Evolutionary conservation across 805 yeast genomes (phyloP).

Genomic region (Yarrowia osloensis): DNA sequence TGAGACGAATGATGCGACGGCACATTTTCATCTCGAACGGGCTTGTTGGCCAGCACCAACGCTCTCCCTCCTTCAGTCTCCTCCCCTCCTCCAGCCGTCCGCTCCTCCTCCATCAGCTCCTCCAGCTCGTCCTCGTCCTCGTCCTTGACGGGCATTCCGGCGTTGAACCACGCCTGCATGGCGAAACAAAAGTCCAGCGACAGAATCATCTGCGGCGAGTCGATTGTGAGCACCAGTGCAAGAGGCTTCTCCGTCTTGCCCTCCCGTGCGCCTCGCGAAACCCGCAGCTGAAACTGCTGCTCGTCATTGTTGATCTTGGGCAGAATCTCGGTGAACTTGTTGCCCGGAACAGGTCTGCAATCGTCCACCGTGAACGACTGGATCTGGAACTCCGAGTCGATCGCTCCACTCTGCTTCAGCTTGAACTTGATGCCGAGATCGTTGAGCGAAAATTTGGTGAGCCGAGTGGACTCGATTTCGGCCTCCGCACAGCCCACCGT

Average conservation of each 20-base stretch:
- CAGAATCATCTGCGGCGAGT: constrained; percentile 75
- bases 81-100: not conserved
- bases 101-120: constrained; percentile 29
- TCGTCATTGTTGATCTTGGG: constrained; percentile 66
- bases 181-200: constrained; percentile 87
- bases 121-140: constrained; percentile 32
- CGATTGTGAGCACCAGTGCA: constrained; percentile 62
- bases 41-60: constrained; percentile 11
- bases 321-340: constrained; percentile 76
- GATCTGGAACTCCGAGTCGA: constrained; percentile 61
- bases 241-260: constrained; percentile 46
- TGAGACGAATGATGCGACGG: constrained; percentile 18
- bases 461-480: constrained; percentile 40
- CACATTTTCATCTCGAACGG: not conserved
- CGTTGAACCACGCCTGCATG: constrained; percentile 62
- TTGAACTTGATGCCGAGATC: constrained; percentile 55
- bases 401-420: constrained; percentile 56
- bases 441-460: constrained; percentile 63
- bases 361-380: constrained; percentile 79
- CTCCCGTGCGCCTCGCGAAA: constrained; percentile 36
- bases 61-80: not conserved
- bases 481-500: constrained; percentile 36
- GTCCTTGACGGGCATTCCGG: constrained; percentile 45
- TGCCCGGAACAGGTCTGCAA: constrained; percentile 59
- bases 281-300: constrained; percentile 68